Conservation (phyloP, 1,284 basidiomycete genomes). For the Coniferiporia sulphurascens region DNA sequence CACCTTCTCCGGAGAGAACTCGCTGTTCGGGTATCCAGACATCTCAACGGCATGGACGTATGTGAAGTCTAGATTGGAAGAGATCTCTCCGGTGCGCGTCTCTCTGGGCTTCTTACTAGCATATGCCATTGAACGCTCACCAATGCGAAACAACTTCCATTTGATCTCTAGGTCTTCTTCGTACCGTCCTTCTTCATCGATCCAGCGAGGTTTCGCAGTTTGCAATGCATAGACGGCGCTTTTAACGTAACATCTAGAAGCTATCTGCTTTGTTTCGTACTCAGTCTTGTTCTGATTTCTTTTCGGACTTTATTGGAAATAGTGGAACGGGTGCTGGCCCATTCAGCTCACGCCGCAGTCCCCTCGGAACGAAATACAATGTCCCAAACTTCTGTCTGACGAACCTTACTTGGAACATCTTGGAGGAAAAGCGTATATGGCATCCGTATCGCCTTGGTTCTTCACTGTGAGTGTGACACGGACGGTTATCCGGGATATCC, state of each 20-base stretch:
- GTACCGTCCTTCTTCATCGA: conserved; percentile 64
- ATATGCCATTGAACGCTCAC: conserved; percentile 7
- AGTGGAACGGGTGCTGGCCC: conserved; percentile 71
- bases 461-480: conserved; percentile 68
- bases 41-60: conserved; percentile 48
- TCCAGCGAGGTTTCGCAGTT: conserved; percentile 39
- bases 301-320: neutral
- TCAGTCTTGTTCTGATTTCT: neutral
- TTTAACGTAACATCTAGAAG: conserved; percentile 44
- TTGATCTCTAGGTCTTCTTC: conserved; percentile 38
- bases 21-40: conserved; percentile 59
- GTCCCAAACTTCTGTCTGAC: conserved; percentile 40
- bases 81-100: conserved; percentile 9
- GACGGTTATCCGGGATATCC: neutral
- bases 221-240: conserved; percentile 44
- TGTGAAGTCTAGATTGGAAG: conserved; percentile 5
- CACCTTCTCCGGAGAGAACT: conserved; percentile 74
- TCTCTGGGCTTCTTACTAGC: conserved; percentile 14
- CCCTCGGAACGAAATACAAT: conserved; percentile 31
- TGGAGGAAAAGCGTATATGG: conserved; percentile 38
- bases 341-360: conserved; percentile 39
- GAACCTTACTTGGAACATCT: conserved; percentile 44
- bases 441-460: conserved; percentile 69
- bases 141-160: neutral
- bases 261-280: neutral